Evolutionary conservation across 2,329 filamentous ascomycete species (phyloP), one percentile per base, ranked within the genome.

Genomic region (Stromatinia cepivora): DNA sequence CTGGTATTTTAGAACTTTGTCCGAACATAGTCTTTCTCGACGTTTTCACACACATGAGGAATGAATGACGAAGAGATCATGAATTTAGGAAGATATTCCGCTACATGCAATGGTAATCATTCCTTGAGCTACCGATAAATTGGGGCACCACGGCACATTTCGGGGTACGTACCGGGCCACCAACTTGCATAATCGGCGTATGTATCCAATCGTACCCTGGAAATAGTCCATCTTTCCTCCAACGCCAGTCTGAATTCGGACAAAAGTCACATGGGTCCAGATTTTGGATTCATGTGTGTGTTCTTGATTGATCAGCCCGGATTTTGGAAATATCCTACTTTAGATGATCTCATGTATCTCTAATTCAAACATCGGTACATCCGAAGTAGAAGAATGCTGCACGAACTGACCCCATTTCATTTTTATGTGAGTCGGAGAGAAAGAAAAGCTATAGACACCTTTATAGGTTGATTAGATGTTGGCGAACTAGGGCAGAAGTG

Each of bases 341-440:
- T 9, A 39, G 1, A 28, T 20, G 15, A 39, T 59, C 15, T 20
- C 15, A 20, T 61, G 22, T 22, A 69, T 66, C 61, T 50, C 22
- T 71, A 17, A 69, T 63, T 36, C 61, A 59, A 36, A 63, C 61
- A 20, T 64, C 28, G 25, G 66, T 67, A 20, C 46, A 67, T 62
- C 54, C 50, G 34, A 28, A 70, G 6, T 25, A 70, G 10, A 59
- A 42, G 57, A n/a, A 4, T 64, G 42, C 45, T 63, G 56, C 45
- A 56, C 45, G 69, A 70, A 28, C 31, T 64, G 15, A 25, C 4
- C 3, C 22, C 65, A 8, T 56, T 57, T 52, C 20, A 67, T 52
- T 36, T 66, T 48, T 34, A 62, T 61, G 25, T 61, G 54, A 15
- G n/a, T 61, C 0, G 45, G 52, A 20, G 54, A 52, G 34, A 34